phyloP scores from a whole-genome alignment of 2,329 filamentous ascomycete species.

The Aspergillus viridinutans region DNA sequence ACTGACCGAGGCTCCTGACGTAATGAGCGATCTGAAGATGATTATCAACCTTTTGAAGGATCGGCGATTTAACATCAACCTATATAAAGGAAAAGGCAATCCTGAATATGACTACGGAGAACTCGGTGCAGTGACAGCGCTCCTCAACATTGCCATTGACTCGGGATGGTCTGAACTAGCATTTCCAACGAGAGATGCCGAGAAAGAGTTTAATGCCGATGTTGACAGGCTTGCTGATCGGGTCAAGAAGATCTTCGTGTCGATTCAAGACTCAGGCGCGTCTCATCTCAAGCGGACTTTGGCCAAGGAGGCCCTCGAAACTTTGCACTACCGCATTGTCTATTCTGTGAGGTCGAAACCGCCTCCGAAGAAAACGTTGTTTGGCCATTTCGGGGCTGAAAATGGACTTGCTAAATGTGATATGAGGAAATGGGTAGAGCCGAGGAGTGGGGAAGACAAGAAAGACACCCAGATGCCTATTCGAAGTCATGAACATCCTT shows the following conservation, averaged over 20 bases:
- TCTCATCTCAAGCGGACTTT: conserved; percentile 68
- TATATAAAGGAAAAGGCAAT: conserved; percentile 18
- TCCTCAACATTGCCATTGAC: conserved; percentile 73
- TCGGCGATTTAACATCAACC: conserved; percentile 29
- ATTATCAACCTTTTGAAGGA: conserved; percentile 28
- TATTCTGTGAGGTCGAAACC: conserved; percentile 65
- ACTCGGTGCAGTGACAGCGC: conserved; percentile 60
- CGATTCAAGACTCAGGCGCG: conserved; percentile 71
- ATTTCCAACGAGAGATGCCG: conserved; percentile 30
- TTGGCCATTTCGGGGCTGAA: conserved; percentile 22
- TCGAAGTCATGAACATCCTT: neutral
- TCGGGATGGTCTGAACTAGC: conserved; percentile 47
- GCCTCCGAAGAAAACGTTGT: conserved; percentile 47
- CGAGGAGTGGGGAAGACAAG: neutral
- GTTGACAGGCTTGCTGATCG: conserved; percentile 63
- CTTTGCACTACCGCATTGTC: conserved; percentile 67
- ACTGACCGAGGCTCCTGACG: conserved; percentile 23
- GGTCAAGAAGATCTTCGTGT: conserved; percentile 54
- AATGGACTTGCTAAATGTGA: conserved; percentile 2
- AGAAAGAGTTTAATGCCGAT: conserved; percentile 61
- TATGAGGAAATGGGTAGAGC: too few relatives aligned
- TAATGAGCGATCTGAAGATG: conserved; percentile 27
- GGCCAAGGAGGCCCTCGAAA: conserved; percentile 70
- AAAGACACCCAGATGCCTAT: neutral
- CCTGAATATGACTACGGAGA: conserved; percentile 57